Evolutionary conservation across 805 yeast species (phyloP), one percentile per base, ranked within the genome.

Genomic region (Debaryomyces hansenii): DNA sequence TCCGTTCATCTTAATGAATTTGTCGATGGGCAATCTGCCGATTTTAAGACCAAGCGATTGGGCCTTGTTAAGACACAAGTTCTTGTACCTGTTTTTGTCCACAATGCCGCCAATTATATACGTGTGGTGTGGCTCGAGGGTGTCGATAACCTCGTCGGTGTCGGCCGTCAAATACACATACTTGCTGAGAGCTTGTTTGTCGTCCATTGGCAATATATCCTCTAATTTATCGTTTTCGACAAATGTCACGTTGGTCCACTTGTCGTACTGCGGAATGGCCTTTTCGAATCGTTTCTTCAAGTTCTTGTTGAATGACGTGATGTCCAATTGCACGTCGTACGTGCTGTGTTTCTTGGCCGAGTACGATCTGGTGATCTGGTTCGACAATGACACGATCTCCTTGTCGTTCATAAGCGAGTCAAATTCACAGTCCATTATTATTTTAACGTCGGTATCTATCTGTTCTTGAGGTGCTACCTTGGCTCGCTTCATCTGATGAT

Each of bases 101-200:
- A 92, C 98, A 46, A 92, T 92, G 0, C 98, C 99, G 8, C 99
- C 99, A 41, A 92, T 83, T 37, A 92, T 81, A 56, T 92, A 92
- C 0, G 95, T 87, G 61, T 76, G 72, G 2, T 85, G 87, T 4
- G 82, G 80, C 50, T 84, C 82, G 44, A 92, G 70, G 20, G 72
- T 79, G 9, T 77, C 80, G 31, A 94, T 57, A 18, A 74, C 80
- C 6, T 85, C 86, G 7, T 84, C 87, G 0, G 97, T 85, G 57
- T 92, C 99, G 0, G 97, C 95, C 0, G 96, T 84, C 32, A 92
- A 68, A 58, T 94, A 92, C 0, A 89, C 77, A 35, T 69, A 72
- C 32, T 78, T 77, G 1, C 69, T 55, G 38, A 61, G 56, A 32
- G 72, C 74, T 20, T 52, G 59, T 6, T 50, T 47, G n/a, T 55